Evolutionary conservation across 805 yeast genomes (phyloP).

Genomic region (Suhomyces faveliae): DNA sequence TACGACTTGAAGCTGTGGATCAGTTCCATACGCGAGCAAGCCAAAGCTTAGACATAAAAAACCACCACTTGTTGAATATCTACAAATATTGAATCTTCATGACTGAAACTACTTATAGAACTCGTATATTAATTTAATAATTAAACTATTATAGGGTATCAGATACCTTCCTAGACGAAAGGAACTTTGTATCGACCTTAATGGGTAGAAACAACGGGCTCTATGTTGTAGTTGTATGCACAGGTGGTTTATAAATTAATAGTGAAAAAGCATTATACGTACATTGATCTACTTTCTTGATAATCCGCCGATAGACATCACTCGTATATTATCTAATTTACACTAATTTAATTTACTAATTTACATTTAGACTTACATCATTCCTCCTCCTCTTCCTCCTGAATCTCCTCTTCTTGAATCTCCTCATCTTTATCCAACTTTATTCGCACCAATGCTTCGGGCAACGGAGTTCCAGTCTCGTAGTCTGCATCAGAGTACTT

Average conservation of each 20-base stretch:
- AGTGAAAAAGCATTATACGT: too few relatives aligned
- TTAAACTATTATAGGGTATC: too few relatives aligned
- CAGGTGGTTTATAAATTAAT: too few relatives aligned
- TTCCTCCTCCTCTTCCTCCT: neutral
- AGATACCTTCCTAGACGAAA: too few relatives aligned
- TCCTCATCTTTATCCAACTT: slow-evolving; percentile 43
- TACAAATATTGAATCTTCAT: too few relatives aligned
- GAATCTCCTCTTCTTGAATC: slow-evolving; percentile 9
- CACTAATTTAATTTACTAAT: neutral
- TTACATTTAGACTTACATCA: neutral
- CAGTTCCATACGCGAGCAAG: slow-evolving; percentile 21
- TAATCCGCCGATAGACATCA: neutral
- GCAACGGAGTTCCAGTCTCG: slow-evolving; percentile 48
- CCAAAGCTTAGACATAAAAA: neutral
- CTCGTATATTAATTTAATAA: neutral
- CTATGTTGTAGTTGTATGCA: too few relatives aligned
- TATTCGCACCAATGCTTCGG: slow-evolving; percentile 65
- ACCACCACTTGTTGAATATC: neutral
- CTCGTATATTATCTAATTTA: neutral
- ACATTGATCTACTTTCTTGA: neutral
- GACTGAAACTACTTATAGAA: neutral
- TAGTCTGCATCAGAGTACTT: slow-evolving; percentile 45
- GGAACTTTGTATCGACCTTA: too few relatives aligned
- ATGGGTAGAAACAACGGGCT: too few relatives aligned
- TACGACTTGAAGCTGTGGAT: slow-evolving; percentile 18